These are phyloP conservation scores for Trichophyton schoenleinii DNA, from an alignment of 2,329 filamentous ascomycete genomes.

Conservation along the genomic window DNA sequence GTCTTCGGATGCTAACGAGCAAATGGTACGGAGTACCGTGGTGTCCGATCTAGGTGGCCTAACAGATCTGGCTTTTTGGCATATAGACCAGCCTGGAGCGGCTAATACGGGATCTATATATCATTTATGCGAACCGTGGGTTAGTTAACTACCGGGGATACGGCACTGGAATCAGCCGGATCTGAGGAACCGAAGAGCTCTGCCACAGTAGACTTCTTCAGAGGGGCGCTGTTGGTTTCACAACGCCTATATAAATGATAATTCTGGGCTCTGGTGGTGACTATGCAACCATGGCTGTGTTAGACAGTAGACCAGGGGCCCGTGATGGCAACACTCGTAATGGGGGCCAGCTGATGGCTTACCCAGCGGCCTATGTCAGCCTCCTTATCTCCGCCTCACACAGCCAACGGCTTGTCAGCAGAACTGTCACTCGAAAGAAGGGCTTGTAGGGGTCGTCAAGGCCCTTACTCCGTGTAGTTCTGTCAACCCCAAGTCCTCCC, in stretches of 20 bases:
- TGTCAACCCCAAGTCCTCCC: too few species aligned
- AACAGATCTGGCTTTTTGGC: not conserved
- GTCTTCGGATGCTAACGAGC: too few species aligned
- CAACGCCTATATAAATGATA: not conserved
- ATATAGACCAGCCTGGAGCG: not conserved
- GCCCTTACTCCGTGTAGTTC: too few species aligned
- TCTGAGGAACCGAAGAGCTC: not conserved
- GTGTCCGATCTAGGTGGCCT: not conserved
- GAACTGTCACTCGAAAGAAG: too few species aligned
- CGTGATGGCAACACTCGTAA: not conserved
- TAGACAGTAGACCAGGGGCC: not conserved
- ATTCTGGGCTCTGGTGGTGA: not conserved
- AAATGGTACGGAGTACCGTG: too few species aligned
- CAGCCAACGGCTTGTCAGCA: too few species aligned
- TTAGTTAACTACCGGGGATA: not conserved
- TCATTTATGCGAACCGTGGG: not conserved
- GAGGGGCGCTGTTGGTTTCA: not conserved
- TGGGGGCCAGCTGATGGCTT: not conserved
- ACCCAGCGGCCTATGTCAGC: not conserved
- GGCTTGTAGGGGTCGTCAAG: too few species aligned
- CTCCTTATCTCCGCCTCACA: too few species aligned
- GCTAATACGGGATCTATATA: not conserved
- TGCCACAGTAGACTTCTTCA: not conserved
- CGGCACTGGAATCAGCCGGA: not conserved
- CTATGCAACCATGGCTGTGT: not conserved